A percentile compares a stretch with the other conserved stretches of the same genome.
phyloP scores from a whole-genome alignment of 2,329 filamentous ascomycete species.

The Clonostachys rosea region DNA sequence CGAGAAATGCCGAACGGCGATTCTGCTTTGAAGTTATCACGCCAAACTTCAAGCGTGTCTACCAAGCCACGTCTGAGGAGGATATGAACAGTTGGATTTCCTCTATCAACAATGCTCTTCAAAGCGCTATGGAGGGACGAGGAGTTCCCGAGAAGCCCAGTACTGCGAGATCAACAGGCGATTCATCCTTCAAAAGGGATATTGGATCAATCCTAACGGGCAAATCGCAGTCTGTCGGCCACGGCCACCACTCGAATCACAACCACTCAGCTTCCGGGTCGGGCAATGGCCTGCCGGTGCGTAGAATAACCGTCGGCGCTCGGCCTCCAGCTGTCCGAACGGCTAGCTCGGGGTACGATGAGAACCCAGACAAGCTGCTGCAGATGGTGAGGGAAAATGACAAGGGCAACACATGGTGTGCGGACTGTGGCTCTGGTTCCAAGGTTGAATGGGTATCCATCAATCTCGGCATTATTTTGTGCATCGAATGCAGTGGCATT shows the following conservation, averaged over 20 bases:
- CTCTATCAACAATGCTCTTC: slow-evolving; percentile 93
- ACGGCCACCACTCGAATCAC: slow-evolving; percentile 36
- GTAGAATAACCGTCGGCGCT: slow-evolving; percentile 88
- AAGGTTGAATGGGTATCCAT: slow-evolving; percentile 99
- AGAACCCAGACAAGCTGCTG: slow-evolving; percentile 79
- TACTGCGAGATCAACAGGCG: slow-evolving; percentile 26
- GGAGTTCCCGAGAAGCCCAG: slow-evolving; percentile 51
- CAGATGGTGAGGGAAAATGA: slow-evolving; percentile 86
- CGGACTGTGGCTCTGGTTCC: slow-evolving; percentile 84
- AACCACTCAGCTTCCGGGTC: slow-evolving; percentile 38
- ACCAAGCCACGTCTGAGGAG: slow-evolving; percentile 95
- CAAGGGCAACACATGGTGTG: slow-evolving; percentile 89
- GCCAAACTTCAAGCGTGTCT: slow-evolving; percentile 90
- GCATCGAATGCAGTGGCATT: slow-evolving; percentile 97
- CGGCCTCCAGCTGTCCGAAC: slow-evolving; percentile 69
- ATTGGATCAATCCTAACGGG: slow-evolving; percentile 92
- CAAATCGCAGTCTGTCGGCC: slow-evolving; percentile 71
- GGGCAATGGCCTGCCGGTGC: slow-evolving; percentile 57
- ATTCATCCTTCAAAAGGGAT: slow-evolving; percentile 67
- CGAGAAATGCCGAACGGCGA: slow-evolving; percentile 85
- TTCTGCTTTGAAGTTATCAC: slow-evolving; percentile 99
- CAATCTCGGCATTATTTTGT: slow-evolving; percentile 92
- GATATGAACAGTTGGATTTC: slow-evolving; percentile 97
- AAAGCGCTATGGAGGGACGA: slow-evolving; percentile 88
- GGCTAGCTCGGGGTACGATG: slow-evolving; percentile 69